These are phyloP conservation scores for Crithidia fasciculata DNA, from an alignment of 208 protist species.

Conservation along the genomic window DNA sequence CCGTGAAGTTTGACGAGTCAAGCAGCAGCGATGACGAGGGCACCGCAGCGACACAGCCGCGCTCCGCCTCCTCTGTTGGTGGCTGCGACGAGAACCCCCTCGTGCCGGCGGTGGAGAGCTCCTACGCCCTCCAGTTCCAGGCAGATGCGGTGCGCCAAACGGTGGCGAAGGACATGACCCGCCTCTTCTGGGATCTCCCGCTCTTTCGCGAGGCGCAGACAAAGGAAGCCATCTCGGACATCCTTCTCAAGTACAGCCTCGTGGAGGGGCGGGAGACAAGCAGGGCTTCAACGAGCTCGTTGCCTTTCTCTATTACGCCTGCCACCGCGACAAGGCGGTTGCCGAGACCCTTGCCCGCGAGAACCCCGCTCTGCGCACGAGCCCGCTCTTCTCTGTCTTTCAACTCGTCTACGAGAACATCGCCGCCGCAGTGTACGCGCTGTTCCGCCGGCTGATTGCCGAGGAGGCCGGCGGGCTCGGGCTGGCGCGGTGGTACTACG, in stretches of 20 bases:
- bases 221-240: constrained; percentile 43
- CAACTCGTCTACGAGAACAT: constrained; percentile 26
- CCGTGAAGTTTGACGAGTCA: constrained; percentile 36
- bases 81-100: constrained; percentile 62
- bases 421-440: constrained; percentile 37
- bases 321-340: constrained; percentile 40
- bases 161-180: constrained; percentile 65
- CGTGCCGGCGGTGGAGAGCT: constrained; percentile 47
- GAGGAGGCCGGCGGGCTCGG: constrained; percentile 28
- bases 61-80: neutral
- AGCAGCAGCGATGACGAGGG: constrained; percentile 14
- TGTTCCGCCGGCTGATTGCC: constrained; percentile 60
- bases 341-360: constrained; percentile 18
- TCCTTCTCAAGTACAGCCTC: constrained; percentile 74
- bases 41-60: no score
- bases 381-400: constrained; percentile 17
- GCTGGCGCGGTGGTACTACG: constrained; percentile 62
- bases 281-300: constrained; percentile 94
- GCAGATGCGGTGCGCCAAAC: constrained; percentile 44
- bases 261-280: constrained; percentile 54
- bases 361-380: constrained; percentile 15
- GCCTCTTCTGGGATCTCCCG: constrained; percentile 70
- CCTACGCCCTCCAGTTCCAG: constrained; percentile 65
- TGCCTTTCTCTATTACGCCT: constrained; percentile 77
- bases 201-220: constrained; percentile 44